phyloP scores from a whole-genome alignment of 1,284 basidiomycete species.

The Cryptococcus floricola region DNA sequence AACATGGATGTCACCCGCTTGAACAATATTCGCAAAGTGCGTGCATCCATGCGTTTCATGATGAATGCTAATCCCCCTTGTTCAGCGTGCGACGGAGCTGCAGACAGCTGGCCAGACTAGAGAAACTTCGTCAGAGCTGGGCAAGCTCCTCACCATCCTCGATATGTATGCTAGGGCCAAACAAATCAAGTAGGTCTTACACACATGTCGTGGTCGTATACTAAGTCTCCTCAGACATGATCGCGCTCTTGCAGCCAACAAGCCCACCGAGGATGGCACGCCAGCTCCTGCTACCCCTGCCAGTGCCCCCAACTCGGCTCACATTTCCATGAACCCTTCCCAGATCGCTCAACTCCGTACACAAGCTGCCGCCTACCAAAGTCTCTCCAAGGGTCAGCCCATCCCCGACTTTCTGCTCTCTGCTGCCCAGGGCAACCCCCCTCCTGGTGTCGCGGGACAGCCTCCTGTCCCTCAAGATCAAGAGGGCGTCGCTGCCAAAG shows the following conservation, averaged over 20 bases:
- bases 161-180: conserved; percentile 36
- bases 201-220: no score
- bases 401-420: conserved; percentile 76
- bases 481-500: conserved; percentile 45
- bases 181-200: conserved; percentile 18
- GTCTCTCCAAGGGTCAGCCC: conserved; percentile 71
- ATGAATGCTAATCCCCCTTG: background rate
- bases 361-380: conserved; percentile 87
- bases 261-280: background rate
- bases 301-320: conserved; percentile 15
- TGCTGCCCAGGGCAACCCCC: conserved; percentile 56
- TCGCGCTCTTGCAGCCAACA: background rate
- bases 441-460: conserved; percentile 55
- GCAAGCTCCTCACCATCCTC: conserved; percentile 33
- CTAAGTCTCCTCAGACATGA: no score
- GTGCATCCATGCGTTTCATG: conserved; percentile 3
- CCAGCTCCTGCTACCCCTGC: background rate
- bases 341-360: conserved; percentile 80
- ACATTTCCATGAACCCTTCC: conserved; percentile 64
- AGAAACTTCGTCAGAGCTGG: conserved; percentile 37
- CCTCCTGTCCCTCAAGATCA: conserved; percentile 3
- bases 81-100: conserved; percentile 35
- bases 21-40: conserved; percentile 29
- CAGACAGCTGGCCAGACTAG: conserved; percentile 39
- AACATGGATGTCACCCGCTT: conserved; percentile 33